These are phyloP conservation scores for Dichomitus squalens DNA, from an alignment of 1,284 basidiomycete species.

Conservation along the genomic window DNA sequence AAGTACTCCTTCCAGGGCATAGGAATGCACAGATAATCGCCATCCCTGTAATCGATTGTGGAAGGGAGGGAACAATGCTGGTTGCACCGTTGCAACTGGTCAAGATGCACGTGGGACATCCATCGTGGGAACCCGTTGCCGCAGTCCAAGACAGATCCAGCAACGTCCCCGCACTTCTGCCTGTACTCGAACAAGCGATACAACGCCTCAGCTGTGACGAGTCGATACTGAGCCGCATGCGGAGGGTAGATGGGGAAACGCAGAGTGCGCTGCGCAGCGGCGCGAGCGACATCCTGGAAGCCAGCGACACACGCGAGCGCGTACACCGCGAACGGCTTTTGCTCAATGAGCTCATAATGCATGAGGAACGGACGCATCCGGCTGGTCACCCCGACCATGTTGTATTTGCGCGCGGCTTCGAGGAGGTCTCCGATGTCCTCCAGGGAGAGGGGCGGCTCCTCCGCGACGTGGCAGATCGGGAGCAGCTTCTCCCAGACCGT, in stretches of 20 bases:
- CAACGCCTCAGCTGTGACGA: no score
- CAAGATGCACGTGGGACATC: no score
- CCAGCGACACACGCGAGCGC: constrained; percentile 17
- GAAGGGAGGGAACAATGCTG: no score
- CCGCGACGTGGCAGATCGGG: constrained; percentile 1
- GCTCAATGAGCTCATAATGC: not conserved
- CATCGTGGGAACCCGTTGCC: no score
- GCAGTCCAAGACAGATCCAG: no score
- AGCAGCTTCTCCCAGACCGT: constrained; percentile 7
- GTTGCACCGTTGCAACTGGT: no score
- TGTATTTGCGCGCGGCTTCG: constrained; percentile 37
- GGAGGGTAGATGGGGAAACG: not conserved
- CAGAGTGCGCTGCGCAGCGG: constrained; percentile 2
- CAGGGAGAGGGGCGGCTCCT: constrained; percentile 5
- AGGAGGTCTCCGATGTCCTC: constrained; percentile 29
- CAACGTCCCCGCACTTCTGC: no score
- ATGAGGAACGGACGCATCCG: constrained; percentile 18
- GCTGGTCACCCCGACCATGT: constrained; percentile 28
- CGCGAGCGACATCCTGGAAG: constrained; percentile 17
- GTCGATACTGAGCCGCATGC: not conserved
- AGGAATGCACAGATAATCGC: no score
- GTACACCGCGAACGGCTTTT: not conserved
- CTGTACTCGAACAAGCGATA: no score
- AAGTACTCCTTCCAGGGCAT: no score
- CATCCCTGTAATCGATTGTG: no score